phyloP scores from a whole-genome alignment of 2,329 filamentous ascomycete species.

The Penicillium sp. region DNA sequence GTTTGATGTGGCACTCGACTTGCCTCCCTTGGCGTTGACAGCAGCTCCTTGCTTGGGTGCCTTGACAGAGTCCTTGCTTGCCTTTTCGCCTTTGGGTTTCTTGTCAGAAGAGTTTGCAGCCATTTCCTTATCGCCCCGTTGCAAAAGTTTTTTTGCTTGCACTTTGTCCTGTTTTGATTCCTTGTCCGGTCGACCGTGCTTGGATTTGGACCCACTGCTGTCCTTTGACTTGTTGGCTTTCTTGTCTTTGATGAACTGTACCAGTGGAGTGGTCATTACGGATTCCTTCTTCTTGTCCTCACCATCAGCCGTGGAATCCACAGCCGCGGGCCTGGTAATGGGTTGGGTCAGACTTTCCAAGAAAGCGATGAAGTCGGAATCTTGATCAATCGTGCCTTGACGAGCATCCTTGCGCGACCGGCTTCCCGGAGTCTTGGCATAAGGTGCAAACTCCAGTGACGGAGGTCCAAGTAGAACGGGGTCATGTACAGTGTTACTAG shows the following conservation, averaged over 20 bases:
- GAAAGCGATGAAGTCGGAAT: conserved; percentile 92
- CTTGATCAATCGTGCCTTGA: conserved; percentile 93
- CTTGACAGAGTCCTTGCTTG: conserved; percentile 61
- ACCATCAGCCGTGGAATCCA: conserved; percentile 48
- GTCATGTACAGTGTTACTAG: conserved; percentile 70
- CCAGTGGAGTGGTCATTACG: conserved; percentile 78
- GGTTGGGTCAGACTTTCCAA: conserved; percentile 81
- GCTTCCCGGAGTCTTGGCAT: conserved; percentile 74
- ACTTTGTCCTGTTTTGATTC: conserved; percentile 43
- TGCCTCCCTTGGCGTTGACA: conserved; percentile 36
- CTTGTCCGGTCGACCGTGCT: conserved; percentile 43
- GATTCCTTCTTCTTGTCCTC: conserved; percentile 58
- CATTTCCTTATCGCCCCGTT: conserved; percentile 37
- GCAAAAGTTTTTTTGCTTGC: conserved; percentile 44
- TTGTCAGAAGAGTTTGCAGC: conserved; percentile 33
- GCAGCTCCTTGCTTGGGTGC: conserved; percentile 43
- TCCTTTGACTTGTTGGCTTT: conserved; percentile 77
- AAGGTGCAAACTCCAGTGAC: conserved; percentile 75
- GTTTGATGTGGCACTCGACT: conserved; percentile 30
- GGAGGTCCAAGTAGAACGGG: conserved; percentile 74
- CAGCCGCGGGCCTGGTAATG: conserved; percentile 54
- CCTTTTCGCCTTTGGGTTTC: conserved; percentile 53
- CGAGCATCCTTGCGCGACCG: conserved; percentile 76
- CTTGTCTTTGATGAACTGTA: conserved; percentile 87
- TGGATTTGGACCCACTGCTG: conserved; percentile 41